These are phyloP conservation scores for Aspergillus luchuensis DNA, from an alignment of 2,329 filamentous ascomycete genomes.

Conservation along the genomic window DNA sequence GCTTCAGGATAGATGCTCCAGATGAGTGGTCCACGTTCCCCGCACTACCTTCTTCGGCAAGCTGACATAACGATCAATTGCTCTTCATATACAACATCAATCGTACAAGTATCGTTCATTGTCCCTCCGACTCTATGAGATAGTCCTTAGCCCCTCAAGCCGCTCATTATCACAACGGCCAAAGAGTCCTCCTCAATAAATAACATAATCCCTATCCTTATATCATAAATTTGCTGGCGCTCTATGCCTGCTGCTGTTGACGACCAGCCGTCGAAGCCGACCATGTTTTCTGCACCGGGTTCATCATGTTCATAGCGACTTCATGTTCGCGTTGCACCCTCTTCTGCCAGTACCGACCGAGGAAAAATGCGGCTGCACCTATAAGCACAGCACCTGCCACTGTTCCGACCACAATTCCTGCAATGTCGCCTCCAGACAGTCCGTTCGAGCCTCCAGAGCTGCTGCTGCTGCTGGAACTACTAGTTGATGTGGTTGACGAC, in stretches of 20 bases:
- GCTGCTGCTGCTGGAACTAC: conserved; percentile 19
- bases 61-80: too few relatives aligned
- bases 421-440: conserved; percentile 46
- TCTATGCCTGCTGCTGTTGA: neutral
- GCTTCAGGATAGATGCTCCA: too few relatives aligned
- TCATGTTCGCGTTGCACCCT: conserved; percentile 1
- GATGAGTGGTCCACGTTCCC: too few relatives aligned
- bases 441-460: conserved; percentile 21
- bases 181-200: too few relatives aligned
- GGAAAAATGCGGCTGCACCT: conserved; percentile 20
- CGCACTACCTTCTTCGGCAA: too few relatives aligned
- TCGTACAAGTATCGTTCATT: too few relatives aligned
- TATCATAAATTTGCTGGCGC: neutral
- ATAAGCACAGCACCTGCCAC: conserved; percentile 26
- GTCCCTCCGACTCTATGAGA: too few relatives aligned
- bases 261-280: neutral
- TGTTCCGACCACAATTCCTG: conserved; percentile 43
- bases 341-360: conserved; percentile 15
- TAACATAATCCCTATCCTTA: neutral
- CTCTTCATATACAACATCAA: too few relatives aligned
- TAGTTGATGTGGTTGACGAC: conserved; percentile 23
- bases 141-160: too few relatives aligned
- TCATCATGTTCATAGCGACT: conserved; percentile 6
- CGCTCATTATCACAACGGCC: too few relatives aligned
- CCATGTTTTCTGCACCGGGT: conserved; percentile 6